phyloP scores from a whole-genome alignment of 768 basidiomycete species.

The Mycena venus region DNA sequence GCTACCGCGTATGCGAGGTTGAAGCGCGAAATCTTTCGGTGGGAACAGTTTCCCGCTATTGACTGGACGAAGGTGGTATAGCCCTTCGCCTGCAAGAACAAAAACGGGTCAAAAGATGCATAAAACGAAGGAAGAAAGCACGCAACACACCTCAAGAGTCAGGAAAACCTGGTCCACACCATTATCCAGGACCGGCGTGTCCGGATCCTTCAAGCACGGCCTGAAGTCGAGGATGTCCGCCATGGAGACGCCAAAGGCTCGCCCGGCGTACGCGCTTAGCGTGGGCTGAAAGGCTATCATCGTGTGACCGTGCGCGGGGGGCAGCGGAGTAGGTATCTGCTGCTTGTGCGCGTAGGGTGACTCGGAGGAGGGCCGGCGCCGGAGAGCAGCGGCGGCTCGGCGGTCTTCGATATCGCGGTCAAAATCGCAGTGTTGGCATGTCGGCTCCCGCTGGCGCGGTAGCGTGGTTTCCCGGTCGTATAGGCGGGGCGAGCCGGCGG shows the following conservation, averaged over 20 bases:
- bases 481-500: constrained; percentile 25
- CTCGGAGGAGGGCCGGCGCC: background rate
- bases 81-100: constrained; percentile 27
- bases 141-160: constrained; percentile 26
- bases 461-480: constrained; percentile 12
- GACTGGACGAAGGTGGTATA: constrained; percentile 29
- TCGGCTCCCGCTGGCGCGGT: background rate
- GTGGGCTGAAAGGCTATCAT: constrained; percentile 35
- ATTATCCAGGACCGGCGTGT: constrained; percentile 27
- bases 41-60: constrained; percentile 29
- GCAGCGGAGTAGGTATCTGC: constrained; percentile 34
- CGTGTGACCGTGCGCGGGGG: constrained; percentile 32
- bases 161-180: constrained; percentile 24
- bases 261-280: constrained; percentile 22
- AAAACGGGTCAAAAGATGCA: background rate
- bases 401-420: constrained; percentile 25
- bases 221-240: constrained; percentile 35
- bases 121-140: background rate
- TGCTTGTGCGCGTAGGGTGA: constrained; percentile 20
- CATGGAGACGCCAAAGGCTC: constrained; percentile 33
- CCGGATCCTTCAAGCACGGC: constrained; percentile 28
- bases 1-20: constrained; percentile 33
- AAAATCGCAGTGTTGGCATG: constrained; percentile 17
- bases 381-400: constrained; percentile 3
- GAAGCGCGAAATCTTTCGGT: constrained; percentile 29